Evolutionary conservation across 768 basidiomycete species (phyloP).

Genomic region (Boletus coccyginus): DNA sequence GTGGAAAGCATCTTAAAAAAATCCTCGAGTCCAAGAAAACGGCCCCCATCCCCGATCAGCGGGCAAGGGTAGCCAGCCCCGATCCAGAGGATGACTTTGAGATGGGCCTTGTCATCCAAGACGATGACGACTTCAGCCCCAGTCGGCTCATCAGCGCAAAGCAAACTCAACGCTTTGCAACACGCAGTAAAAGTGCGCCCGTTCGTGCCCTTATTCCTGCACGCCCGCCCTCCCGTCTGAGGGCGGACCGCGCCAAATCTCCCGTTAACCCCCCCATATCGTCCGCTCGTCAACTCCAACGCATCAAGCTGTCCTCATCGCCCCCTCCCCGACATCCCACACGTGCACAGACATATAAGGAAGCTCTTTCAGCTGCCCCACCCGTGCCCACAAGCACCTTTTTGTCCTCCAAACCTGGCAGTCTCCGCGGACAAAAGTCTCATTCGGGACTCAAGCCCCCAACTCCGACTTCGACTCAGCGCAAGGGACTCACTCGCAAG

Average conservation of each 20-base stretch:
- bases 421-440: slow-evolving; percentile 81
- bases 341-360: slow-evolving; percentile 61
- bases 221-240: slow-evolving; percentile 64
- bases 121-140: slow-evolving; percentile 79
- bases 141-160: slow-evolving; percentile 59
- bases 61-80: slow-evolving; percentile 50
- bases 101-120: slow-evolving; percentile 77
- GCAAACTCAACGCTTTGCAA: slow-evolving; percentile 39
- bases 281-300: slow-evolving; percentile 67
- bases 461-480: slow-evolving; percentile 60
- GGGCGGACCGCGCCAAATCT: slow-evolving; percentile 67
- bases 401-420: slow-evolving; percentile 66
- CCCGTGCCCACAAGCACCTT: slow-evolving; percentile 53
- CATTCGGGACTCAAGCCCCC: slow-evolving; percentile 79
- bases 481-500: slow-evolving; percentile 63
- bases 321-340: slow-evolving; percentile 53
- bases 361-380: slow-evolving; percentile 48
- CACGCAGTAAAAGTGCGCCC: slow-evolving; percentile 61
- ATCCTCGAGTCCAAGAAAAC: slow-evolving; percentile 56
- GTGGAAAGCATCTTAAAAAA: slow-evolving; percentile 48
- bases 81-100: slow-evolving; percentile 86
- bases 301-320: slow-evolving; percentile 65
- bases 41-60: slow-evolving; percentile 51
- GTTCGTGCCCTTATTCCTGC: slow-evolving; percentile 45
- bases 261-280: slow-evolving; percentile 67